Evolutionary conservation across 805 yeast species (phyloP).

Genomic region (Barnettozyma pratensis): DNA sequence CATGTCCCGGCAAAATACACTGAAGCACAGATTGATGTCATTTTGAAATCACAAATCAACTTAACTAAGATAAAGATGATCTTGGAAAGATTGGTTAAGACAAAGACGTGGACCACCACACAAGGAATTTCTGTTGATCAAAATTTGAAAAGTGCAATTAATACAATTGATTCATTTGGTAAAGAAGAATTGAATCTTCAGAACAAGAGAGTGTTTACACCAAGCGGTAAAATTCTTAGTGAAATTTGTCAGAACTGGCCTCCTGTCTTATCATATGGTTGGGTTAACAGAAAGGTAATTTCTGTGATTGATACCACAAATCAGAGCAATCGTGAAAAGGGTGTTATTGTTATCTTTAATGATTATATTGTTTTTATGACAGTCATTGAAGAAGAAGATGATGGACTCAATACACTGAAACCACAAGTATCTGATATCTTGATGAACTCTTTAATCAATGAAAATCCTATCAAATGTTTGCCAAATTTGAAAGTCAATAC

Average conservation of each 20-base stretch:
- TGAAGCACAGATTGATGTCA: conserved; percentile 49
- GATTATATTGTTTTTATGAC: conserved; percentile 70
- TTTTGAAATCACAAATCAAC: conserved; percentile 67
- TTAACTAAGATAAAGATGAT: conserved; percentile 67
- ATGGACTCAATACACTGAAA: conserved; percentile 20
- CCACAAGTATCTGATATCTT: conserved; percentile 73
- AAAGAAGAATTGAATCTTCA: conserved; percentile 44
- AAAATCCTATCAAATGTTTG: conserved; percentile 63
- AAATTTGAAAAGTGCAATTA: conserved; percentile 49
- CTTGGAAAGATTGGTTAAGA: conserved; percentile 51
- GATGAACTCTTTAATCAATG: conserved; percentile 88
- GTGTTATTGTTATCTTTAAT: conserved; percentile 71
- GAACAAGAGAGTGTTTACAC: conserved; percentile 73
- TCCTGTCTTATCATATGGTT: conserved; percentile 74
- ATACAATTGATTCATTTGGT: conserved; percentile 81
- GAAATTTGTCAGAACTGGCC: conserved; percentile 91
- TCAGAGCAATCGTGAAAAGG: conserved; percentile 31
- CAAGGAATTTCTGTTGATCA: conserved; percentile 25
- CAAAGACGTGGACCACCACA: conserved; percentile 39
- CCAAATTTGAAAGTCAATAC: conserved; percentile 66
- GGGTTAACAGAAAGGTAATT: conserved; percentile 83
- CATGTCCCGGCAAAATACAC: conserved; percentile 33
- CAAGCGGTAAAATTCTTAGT: conserved; percentile 82
- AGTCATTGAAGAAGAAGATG: conserved; percentile 18
- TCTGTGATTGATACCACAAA: conserved; percentile 55